Percentiles rank a stretch among this genome's conserved stretches.
These are phyloP conservation scores for Tetracladium marchalianum DNA, from an alignment of 495 filamentous ascomycete genomes.

Conservation along the genomic window DNA sequence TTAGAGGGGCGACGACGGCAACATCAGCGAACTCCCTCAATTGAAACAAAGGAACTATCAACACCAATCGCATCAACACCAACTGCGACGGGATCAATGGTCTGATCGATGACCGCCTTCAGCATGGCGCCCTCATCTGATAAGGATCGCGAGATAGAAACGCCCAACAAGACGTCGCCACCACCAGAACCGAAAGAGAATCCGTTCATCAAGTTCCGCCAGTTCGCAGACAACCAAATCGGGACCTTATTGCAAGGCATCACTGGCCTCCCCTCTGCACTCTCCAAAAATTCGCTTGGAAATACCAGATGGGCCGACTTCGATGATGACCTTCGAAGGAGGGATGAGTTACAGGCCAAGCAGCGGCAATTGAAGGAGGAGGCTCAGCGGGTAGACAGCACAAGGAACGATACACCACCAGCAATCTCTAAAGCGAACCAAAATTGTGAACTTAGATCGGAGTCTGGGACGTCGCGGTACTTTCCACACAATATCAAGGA, in stretches of 20 bases:
- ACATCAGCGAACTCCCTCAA: too few relatives aligned
- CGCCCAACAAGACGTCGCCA: conserved; percentile 2
- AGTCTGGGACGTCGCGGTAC: not conserved
- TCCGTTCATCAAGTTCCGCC: conserved; percentile 34
- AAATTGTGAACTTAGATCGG: not conserved
- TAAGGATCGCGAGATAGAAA: conserved; percentile 10
- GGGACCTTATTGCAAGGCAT: conserved; percentile 26
- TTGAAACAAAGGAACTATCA: too few relatives aligned
- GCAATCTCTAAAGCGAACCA: not conserved
- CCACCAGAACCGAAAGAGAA: conserved; percentile 14
- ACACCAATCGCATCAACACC: not conserved
- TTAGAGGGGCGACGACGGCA: too few relatives aligned
- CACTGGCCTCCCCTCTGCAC: conserved; percentile 21
- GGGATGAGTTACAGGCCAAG: conserved; percentile 15
- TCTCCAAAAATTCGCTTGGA: conserved; percentile 9
- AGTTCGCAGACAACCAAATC: conserved; percentile 31
- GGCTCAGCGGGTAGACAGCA: too few relatives aligned
- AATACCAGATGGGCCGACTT: conserved; percentile 14
- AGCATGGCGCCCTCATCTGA: conserved; percentile 13
- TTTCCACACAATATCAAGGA: not conserved
- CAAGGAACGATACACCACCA: not conserved
- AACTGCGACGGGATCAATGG: not conserved
- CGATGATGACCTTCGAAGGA: conserved; percentile 13
- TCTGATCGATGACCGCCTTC: not conserved
- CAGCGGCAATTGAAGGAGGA: conserved; percentile 14